phyloP scores from a whole-genome alignment of 192 early-diverging fungal species.

The Jimgerdemannia flammicorona region DNA sequence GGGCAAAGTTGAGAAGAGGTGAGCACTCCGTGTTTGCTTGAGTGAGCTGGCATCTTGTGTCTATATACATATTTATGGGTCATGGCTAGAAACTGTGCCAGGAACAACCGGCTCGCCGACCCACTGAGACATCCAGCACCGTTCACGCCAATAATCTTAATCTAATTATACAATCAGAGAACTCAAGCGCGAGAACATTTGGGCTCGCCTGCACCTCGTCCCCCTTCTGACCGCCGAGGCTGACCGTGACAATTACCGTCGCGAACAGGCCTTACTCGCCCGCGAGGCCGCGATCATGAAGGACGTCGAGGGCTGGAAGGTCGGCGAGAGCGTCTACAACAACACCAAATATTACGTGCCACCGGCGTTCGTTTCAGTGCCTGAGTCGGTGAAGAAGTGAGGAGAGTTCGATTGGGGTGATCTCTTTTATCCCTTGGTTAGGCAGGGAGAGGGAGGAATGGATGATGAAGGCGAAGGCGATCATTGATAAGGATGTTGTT shows the following conservation, averaged over 20 bases:
- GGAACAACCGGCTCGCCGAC: too few species aligned
- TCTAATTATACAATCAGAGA: constrained; percentile 52
- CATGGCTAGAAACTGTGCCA: too few species aligned
- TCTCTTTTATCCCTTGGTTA: too few species aligned
- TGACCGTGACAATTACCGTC: constrained; percentile 86
- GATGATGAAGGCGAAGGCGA: neutral
- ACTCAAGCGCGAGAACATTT: constrained; percentile 86
- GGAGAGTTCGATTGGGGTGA: neutral
- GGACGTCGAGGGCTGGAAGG: constrained; percentile 72
- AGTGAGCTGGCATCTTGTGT: neutral
- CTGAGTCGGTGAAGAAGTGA: constrained; percentile 28
- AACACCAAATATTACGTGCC: constrained; percentile 79
- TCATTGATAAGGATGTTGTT: neutral
- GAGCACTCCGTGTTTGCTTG: constrained; percentile 10
- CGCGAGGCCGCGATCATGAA: constrained; percentile 88
- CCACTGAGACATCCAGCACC: too few species aligned
- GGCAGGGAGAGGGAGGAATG: neutral
- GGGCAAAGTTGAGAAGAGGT: constrained; percentile 68
- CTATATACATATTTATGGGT: too few species aligned
- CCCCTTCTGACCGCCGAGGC: constrained; percentile 91
- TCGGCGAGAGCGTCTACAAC: constrained; percentile 88
- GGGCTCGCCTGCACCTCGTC: constrained; percentile 89
- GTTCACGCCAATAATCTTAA: neutral
- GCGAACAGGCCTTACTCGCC: constrained; percentile 64
- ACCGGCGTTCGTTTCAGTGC: constrained; percentile 63